Conservation (phyloP, 345 rosid genomes). For the Durio zibethinus region DNA sequence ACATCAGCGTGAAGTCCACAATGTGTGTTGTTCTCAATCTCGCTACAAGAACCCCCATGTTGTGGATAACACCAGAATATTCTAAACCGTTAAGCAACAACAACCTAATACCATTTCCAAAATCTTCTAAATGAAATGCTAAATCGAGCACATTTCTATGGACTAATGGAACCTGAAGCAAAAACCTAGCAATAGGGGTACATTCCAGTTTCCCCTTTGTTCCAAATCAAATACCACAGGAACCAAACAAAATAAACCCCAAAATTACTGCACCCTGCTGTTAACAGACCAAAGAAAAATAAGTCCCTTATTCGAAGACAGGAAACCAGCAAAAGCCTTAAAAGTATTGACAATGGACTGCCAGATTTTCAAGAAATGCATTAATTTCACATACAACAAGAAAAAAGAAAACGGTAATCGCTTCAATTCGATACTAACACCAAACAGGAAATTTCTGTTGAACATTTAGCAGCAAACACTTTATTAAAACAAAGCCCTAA, state of each 20-base stretch:
- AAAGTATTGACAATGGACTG: background rate
- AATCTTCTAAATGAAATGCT: background rate
- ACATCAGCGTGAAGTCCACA: background rate
- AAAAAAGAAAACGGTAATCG: background rate
- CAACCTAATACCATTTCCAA: background rate
- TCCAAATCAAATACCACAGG: slow-evolving; percentile 1
- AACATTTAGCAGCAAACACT: background rate
- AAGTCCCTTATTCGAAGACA: background rate
- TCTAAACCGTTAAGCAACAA: background rate
- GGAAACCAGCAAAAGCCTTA: background rate
- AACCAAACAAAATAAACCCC: background rate
- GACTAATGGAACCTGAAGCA: background rate
- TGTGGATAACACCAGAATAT: background rate
- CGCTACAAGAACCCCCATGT: background rate
- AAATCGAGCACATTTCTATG: background rate
- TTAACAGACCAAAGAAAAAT: background rate
- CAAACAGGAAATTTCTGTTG: background rate
- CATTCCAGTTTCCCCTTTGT: background rate
- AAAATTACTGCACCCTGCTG: background rate
- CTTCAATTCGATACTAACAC: background rate
- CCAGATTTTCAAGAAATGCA: background rate
- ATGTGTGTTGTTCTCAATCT: background rate
- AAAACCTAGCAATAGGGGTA: background rate
- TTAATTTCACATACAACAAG: background rate
- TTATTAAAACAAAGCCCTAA: background rate